These are phyloP conservation scores for Lactarius hengduanensis DNA, from an alignment of 768 basidiomycete species.

Conservation along the genomic window DNA sequence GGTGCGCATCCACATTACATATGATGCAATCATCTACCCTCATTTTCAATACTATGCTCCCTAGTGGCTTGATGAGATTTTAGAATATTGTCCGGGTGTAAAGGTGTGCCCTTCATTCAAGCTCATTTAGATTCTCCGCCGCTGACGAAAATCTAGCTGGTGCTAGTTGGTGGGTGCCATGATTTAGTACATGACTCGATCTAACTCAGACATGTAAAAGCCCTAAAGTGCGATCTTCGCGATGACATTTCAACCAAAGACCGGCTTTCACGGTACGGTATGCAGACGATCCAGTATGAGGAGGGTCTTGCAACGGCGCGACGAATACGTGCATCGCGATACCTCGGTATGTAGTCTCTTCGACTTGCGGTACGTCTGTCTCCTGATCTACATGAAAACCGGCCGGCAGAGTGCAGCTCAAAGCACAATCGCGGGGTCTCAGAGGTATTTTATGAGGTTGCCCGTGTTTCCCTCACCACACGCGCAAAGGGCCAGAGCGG, in stretches of 20 bases:
- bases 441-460: conserved; percentile 92
- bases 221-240: conserved; percentile 93
- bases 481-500: conserved; percentile 62
- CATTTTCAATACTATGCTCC: conserved; percentile 7
- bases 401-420: conserved; percentile 82
- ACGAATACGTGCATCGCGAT: conserved; percentile 89
- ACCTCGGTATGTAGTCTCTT: conserved; percentile 63
- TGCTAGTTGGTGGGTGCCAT: conserved; percentile 75
- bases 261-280: conserved; percentile 65
- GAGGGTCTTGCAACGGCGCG: conserved; percentile 86
- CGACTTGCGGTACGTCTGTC: too few species aligned
- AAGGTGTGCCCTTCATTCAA: conserved; percentile 55
- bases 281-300: conserved; percentile 84
- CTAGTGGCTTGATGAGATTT: conserved; percentile 91
- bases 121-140: conserved; percentile 1
- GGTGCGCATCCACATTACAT: conserved; percentile 40
- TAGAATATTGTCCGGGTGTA: conserved; percentile 93
- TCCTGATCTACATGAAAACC: conserved; percentile 7
- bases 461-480: conserved; percentile 76
- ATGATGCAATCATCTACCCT: conserved; percentile 10
- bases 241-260: conserved; percentile 76
- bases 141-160: conserved; percentile 48
- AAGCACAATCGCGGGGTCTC: conserved; percentile 94
- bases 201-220: conserved; percentile 41
- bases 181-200: conserved; percentile 17